These are phyloP conservation scores for Cymbidium sinense DNA, from an alignment of 106 monocot species.

Conservation along the genomic window DNA sequence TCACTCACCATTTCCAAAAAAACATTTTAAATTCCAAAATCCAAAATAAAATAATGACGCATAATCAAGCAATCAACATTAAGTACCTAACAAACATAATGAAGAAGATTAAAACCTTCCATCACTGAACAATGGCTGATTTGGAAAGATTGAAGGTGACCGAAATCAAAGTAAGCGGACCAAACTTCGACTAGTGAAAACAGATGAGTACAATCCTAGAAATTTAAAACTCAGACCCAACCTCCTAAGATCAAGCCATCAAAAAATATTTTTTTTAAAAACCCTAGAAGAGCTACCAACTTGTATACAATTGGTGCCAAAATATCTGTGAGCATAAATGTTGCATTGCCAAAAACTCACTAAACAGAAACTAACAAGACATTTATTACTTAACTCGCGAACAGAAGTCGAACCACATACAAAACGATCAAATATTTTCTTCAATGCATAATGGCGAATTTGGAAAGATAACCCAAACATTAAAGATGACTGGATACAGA, in stretches of 20 bases:
- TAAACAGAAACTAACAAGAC: background rate
- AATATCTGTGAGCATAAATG: background rate
- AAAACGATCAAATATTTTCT: background rate
- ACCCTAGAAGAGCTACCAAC: background rate
- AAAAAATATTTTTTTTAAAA: background rate
- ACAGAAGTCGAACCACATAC: background rate
- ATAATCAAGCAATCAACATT: background rate
- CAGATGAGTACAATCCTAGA: background rate
- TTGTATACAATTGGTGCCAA: background rate
- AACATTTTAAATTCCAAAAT: background rate
- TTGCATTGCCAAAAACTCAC: background rate
- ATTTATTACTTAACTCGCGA: background rate
- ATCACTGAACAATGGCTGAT: background rate
- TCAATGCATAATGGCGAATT: background rate
- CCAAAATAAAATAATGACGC: background rate
- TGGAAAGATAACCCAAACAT: background rate
- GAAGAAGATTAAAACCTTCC: background rate
- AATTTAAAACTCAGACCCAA: background rate
- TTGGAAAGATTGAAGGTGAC: background rate
- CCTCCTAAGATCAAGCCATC: background rate
- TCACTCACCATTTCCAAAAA: too few species aligned
- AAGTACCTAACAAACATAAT: background rate
- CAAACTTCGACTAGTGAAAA: background rate
- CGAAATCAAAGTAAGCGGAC: background rate
- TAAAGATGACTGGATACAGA: background rate